Base-by-base conservation (phyloP, 1,139 yeast species). In the Pichia kudriavzevii region DNA sequence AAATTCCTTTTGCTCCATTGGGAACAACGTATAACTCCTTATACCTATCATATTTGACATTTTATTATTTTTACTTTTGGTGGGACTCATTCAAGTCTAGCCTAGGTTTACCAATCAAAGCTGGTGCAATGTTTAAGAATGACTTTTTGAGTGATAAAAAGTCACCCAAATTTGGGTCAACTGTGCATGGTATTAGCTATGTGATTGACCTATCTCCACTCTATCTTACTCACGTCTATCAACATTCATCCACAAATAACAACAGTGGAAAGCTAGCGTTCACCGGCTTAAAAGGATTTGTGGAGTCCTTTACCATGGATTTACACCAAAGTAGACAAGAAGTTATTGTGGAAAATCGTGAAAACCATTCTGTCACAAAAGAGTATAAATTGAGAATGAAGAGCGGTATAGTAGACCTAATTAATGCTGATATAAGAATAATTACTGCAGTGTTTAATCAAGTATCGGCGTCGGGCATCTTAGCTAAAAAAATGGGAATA, bases 281-380 rank as follows among this genome's bases (percentile, higher is more conserved):
- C 44, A 79, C 87, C 3, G 98, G 97, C 7, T 51, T 87, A 24
- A 91, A 91, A 56, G 85, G 80, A 3, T 76, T 75, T 45, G 72
- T 80, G 19, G 66, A 72, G 4, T 64, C 66, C 7, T 84, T 88
- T 49, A 58, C 69, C 3, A 65, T 91, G 61, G 97, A 88, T 52
- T 57, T 88, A 23, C 97, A 91, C 53, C 96, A 81, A 50, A 66
- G 94, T 31, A 79, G 83, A 46, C 91, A 84, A 51, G 67, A 78
- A 16, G 64, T 73, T 4, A 66, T 71, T 3, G 67, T 72, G 22
- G 30, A 38, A 8, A 78, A 77, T 44, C 66, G 72, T 33, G 66
- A 69, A 22, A 64, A 78, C 34, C 70, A 76, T 36, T 67, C 78
- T 14, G 71, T 76, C 44, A 72, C 74, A 38, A 67, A 63, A 39